Percentiles rank a stretch among this genome's conserved stretches.
Conservation (phyloP, 2,329 filamentous ascomycete genomes). For the Colletotrichum melonis region DNA sequence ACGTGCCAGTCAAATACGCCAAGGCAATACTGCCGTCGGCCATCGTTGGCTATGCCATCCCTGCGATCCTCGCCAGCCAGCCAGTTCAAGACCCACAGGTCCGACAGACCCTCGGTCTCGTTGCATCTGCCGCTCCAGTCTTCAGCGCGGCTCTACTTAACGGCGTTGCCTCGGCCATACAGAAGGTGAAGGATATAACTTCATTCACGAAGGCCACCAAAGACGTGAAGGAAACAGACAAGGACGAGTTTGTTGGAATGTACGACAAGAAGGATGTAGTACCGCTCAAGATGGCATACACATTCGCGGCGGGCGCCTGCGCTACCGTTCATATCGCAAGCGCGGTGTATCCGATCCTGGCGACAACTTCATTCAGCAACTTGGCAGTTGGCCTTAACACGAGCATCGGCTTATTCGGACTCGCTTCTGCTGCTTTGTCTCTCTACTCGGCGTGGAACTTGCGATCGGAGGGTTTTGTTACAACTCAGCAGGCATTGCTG, state of each 20-base stretch:
- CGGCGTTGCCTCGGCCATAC: not conserved
- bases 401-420: conserved; percentile 28
- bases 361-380: not conserved
- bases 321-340: not conserved
- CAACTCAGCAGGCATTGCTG: not conserved
- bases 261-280: conserved; percentile 12
- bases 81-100: conserved; percentile 4
- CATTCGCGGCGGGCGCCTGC: not conserved
- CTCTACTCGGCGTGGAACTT: not conserved
- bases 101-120: not conserved
- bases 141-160: not conserved
- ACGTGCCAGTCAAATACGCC: conserved; percentile 2
- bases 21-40: conserved; percentile 2
- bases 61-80: not conserved
- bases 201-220: not conserved
- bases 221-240: not conserved
- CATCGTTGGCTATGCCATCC: conserved; percentile 7
- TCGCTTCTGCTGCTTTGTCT: not conserved
- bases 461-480: not conserved
- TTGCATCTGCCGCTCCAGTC: not conserved
- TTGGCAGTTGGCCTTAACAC: not conserved
- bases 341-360: not conserved
- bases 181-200: not conserved
- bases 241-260: not conserved
- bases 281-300: conserved; percentile 5